These are phyloP conservation scores for Lentinula raphanica DNA, from an alignment of 768 basidiomycete species.

Conservation along the genomic window DNA sequence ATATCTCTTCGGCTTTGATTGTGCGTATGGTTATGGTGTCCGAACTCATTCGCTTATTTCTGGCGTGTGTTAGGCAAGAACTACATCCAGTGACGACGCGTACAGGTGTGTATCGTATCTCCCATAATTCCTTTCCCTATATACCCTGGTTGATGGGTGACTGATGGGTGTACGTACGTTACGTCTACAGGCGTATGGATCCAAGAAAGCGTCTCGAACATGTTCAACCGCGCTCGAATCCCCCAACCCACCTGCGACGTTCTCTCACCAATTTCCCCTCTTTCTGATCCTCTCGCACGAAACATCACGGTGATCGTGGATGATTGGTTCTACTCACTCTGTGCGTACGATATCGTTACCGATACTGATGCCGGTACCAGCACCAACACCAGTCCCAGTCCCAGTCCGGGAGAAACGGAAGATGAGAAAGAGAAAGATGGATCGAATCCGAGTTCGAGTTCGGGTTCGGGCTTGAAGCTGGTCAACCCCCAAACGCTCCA, in stretches of 20 bases:
- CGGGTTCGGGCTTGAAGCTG: conserved; percentile 12
- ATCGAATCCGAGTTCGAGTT: too few species aligned
- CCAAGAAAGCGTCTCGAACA: conserved; percentile 45
- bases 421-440: too few species aligned
- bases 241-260: conserved; percentile 65
- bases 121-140: too few species aligned
- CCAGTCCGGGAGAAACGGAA: too few species aligned
- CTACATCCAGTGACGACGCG: conserved; percentile 66
- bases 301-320: conserved; percentile 67
- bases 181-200: conserved; percentile 60
- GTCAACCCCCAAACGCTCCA: conserved; percentile 37
- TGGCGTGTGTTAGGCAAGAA: conserved; percentile 64
- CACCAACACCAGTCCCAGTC: not conserved
- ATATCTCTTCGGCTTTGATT: too few species aligned
- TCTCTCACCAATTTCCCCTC: conserved; percentile 43
- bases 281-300: conserved; percentile 41
- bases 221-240: conserved; percentile 78
- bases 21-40: too few species aligned
- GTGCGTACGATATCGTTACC: conserved; percentile 46
- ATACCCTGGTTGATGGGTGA: too few species aligned
- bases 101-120: conserved; percentile 45
- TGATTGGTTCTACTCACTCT: conserved; percentile 76
- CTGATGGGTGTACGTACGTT: too few species aligned
- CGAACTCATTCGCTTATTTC: too few species aligned
- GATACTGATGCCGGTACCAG: conserved; percentile 3